Evolutionary conservation across 106 monocot species (phyloP).

Genomic region (Amphibolis antarctica): DNA sequence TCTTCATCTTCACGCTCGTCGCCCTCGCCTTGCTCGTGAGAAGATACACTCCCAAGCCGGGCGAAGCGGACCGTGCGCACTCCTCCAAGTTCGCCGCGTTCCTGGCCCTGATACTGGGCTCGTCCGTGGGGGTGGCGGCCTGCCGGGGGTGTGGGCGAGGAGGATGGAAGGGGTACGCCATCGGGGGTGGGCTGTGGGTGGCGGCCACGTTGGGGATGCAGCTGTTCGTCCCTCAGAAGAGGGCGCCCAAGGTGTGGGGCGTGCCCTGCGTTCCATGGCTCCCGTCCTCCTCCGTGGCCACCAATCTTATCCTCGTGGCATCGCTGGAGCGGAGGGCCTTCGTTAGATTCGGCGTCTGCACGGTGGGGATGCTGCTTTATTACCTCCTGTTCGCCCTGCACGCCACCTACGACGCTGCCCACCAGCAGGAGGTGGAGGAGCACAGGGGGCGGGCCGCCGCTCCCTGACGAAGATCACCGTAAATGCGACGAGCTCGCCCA

Average conservation of each 20-base stretch:
- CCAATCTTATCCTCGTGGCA: slow-evolving; percentile 70
- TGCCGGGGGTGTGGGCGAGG: slow-evolving; percentile 34
- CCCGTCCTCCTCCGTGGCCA: slow-evolving; percentile 56
- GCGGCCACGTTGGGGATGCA: slow-evolving; percentile 34
- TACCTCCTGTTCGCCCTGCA: slow-evolving; percentile 59
- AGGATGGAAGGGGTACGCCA: slow-evolving; percentile 54
- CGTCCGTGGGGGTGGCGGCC: slow-evolving; percentile 36
- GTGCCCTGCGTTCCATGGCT: slow-evolving; percentile 70
- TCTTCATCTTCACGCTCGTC: slow-evolving; percentile 8
- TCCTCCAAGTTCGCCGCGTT: neutral
- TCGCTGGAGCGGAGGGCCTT: slow-evolving; percentile 45
- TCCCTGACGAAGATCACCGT: no score
- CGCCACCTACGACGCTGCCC: slow-evolving; percentile 63
- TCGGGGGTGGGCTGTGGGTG: slow-evolving; percentile 34
- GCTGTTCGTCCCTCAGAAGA: slow-evolving; percentile 26
- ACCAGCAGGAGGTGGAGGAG: no score
- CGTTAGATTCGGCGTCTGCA: slow-evolving; percentile 59
- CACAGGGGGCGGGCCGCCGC: no score
- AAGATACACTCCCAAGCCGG: neutral
- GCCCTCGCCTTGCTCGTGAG: slow-evolving; percentile 8
- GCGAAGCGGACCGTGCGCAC: neutral
- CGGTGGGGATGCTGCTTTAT: slow-evolving; percentile 44
- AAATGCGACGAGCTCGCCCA: no score
- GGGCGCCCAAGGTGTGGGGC: slow-evolving; percentile 60
- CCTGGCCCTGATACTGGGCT: slow-evolving; percentile 22